Conservation (phyloP, 2,329 filamentous ascomycete species). For the Coleophoma crateriformis region DNA sequence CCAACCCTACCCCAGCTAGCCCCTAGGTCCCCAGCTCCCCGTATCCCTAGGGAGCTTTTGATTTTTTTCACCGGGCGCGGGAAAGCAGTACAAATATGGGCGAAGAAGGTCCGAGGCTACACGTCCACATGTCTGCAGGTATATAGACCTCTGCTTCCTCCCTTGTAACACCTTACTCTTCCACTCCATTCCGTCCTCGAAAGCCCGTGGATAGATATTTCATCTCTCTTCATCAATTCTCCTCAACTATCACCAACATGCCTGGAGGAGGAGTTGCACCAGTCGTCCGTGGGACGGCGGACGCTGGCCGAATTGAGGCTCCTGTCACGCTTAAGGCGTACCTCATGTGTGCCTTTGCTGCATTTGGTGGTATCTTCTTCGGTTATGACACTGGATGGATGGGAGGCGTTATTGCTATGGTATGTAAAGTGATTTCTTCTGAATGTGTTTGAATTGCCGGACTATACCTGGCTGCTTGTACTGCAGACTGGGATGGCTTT, state of each 20-base stretch:
- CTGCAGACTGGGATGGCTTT: conserved; percentile 36
- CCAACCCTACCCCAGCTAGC: too few relatives aligned
- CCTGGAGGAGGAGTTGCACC: neutral
- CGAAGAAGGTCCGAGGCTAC: neutral
- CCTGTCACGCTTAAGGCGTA: conserved; percentile 64
- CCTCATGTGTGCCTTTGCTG: conserved; percentile 60
- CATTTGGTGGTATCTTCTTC: conserved; percentile 49
- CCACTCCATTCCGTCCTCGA: neutral
- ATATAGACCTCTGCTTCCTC: neutral
- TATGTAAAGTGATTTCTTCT: conserved; percentile 56
- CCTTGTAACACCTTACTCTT: neutral
- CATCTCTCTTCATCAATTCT: neutral
- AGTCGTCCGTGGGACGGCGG: conserved; percentile 31
- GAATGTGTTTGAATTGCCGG: conserved; percentile 31
- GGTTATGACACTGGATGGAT: conserved; percentile 75
- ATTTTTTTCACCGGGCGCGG: neutral
- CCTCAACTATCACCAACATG: neutral
- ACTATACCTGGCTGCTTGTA: conserved; percentile 18
- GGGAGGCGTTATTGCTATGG: conserved; percentile 56
- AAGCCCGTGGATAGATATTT: neutral
- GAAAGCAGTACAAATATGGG: neutral
- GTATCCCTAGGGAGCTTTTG: neutral
- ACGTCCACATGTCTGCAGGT: neutral
- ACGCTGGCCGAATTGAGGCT: conserved; percentile 61
- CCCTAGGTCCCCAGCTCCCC: too few relatives aligned